Evolutionary conservation across 1,284 basidiomycete genomes (phyloP), one percentile per base, ranked within the genome.

Genomic region (Anthracocystis panici-leucophaei): DNA sequence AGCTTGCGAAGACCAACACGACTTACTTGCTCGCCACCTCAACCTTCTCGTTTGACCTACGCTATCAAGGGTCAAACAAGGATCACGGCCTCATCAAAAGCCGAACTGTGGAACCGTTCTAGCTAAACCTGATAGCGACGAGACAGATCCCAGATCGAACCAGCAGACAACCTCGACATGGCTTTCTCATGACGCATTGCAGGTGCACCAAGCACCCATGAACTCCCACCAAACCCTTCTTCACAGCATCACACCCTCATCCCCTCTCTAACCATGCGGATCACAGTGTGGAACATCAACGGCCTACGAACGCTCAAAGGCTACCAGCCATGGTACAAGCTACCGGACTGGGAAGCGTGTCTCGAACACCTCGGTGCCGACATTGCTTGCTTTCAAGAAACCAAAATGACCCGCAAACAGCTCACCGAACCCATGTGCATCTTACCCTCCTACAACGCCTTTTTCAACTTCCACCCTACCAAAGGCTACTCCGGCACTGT

Each of bases 251-350:
- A 14, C 35, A 14, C 16, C 12, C 16, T 23, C 18, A 49, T 21
- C 23, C n/a, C 4, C 9, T 18, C 4, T 8, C 7, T 1, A 40
- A 60, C 5, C 1, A 82, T 82, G 81, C 72, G 81, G 5, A 79
- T 82, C 60, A 62, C 65, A 7, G 69, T 70, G n/a, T 84, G 82
- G 82, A 84, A 84, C 65, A 81, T 82, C 58, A 84, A 84, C 52
- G 83, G 83, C 35, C 71, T 83, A 11, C 78, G 79, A 18, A 84
- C 81, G n/a, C 61, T 84, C 27, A 74, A 77, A 33, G 74, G 76
- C 52, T 84, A 82, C 69, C 78, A 81, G 63, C 83, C 82, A 23
- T 84, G 79, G 81, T 80, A 76, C 75, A 62, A 67, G 52, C 73
- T 82, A 7, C 60, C 67, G 9, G 73, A 79, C 46, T 83, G 79